Evolutionary conservation across 1,139 yeast genomes (phyloP), one percentile per base, ranked within the genome.

Genomic region (Hyphopichia burtonii): DNA sequence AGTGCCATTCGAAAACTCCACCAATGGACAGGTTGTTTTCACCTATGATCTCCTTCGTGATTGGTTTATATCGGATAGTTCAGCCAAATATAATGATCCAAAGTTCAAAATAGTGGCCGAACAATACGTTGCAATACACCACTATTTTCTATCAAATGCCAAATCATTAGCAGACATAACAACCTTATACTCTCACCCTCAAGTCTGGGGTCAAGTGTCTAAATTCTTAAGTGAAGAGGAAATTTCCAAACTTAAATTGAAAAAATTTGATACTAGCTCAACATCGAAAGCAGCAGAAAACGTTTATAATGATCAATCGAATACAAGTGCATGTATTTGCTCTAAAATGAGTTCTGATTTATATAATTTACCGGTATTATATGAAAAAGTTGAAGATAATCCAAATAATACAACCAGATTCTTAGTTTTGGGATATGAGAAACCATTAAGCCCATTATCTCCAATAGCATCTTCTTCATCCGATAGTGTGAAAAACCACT

Each of bases 151-250:
- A 41, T 69, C 83, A 1, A 70, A 75, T 39, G 68, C 78, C 2
- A 59, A 58, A 15, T 69, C 69, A 27, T 52, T 82, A 1, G 55
- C 66, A 1, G 60, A 75, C 15, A 74, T 84, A 41, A 64, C 65
- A 14, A 78, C 74, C 32, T 75, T 93, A 20, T 87, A 87, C 65
- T 86, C 96, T 2, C 99, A 93, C 61, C 98, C 99, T 3, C 99
- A 93, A 59, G 99, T 90, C 0, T 93, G 99, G 99, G 95, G 97
- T 3, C 99, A 93, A 59, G 84, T 88, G 36, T 71, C 77, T 2
- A 60, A 68, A 11, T 84, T 82, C 58, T 58, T 86, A 40, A 66
- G 31, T 44, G 11, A 19, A 50, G 41, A 33, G 7, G 41, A 38
- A 4, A 38, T 33, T 36, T 19, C 27, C n/a, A 14, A 18, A 3